Evolutionary conservation across 2,329 filamentous ascomycete species (phyloP), one percentile per base, ranked within the genome.

Genomic region (Cytospora chrysosperma): DNA sequence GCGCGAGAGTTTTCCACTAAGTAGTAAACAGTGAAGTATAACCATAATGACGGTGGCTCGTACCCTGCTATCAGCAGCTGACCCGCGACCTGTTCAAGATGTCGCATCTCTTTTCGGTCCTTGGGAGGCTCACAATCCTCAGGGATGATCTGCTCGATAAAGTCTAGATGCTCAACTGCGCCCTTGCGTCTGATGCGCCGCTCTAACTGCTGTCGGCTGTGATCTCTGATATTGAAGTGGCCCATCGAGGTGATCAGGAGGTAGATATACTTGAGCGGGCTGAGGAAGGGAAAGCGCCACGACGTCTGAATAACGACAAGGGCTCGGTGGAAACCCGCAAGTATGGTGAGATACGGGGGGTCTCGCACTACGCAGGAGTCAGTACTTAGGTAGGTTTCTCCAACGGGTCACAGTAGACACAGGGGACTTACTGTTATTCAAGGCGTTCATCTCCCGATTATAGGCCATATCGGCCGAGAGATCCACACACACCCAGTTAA

Each of bases 1-100:
- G 72, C 70, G 1, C 72, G 67, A 0, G 74, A 75, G 61, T 80
- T 72, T 4, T 70, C 73, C 2, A 79, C 69, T 10, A 83, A 70
- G 5, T 78, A 69, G 64, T 75, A 83, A 0, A 72, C 67, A 1
- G 54, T 57, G 6, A 21, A 24, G 7, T 57, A 62, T 2, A 56
- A 12, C 53, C 53, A 53, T 0, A 56, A 9, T 1, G 53, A 30
- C 10, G 53, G 43, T 1, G 54, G 30, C 10, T 56, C 59, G 26
- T 64, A 68, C 3, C 65, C 65, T 10, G 56, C 67, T 6, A 64
- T 27, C 4, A 67, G 37, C n/a, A 68, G 30, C 57, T 66, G 65
- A 6, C 54, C 56, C 6, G 66, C 64, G 7, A 67, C 52, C 6
- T 63, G 66, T 21, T 67, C 63, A 9, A 67, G 49, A 52, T 63